phyloP scores from a whole-genome alignment of 2,329 filamentous ascomycete genomes.

The Xylaria sp. region DNA sequence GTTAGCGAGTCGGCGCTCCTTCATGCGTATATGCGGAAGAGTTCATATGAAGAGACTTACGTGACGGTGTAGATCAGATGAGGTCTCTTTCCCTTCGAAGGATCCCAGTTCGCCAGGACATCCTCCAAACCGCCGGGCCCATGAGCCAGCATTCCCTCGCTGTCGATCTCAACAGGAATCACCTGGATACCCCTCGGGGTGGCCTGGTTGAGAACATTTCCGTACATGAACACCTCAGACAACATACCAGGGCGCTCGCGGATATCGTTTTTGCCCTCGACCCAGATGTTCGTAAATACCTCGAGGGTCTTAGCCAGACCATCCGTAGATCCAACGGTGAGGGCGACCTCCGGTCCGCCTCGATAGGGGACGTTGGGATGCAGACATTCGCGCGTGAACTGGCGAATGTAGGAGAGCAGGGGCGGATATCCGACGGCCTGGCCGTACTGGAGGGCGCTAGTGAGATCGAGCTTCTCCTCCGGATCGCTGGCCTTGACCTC shows the following conservation, averaged over 20 bases:
- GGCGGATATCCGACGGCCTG: slow-evolving; percentile 76
- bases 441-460: slow-evolving; percentile 81
- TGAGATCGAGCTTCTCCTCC: slow-evolving; percentile 69
- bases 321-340: slow-evolving; percentile 81
- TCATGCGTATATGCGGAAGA: slow-evolving; percentile 6
- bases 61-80: slow-evolving; percentile 88
- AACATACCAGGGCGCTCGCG: slow-evolving; percentile 70
- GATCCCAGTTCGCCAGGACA: slow-evolving; percentile 78
- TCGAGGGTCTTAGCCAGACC: slow-evolving; percentile 75
- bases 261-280: slow-evolving; percentile 59
- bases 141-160: slow-evolving; percentile 69
- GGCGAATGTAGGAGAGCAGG: slow-evolving; percentile 68
- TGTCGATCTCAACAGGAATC: slow-evolving; percentile 69
- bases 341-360: slow-evolving; percentile 68
- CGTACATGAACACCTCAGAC: slow-evolving; percentile 75
- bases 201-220: slow-evolving; percentile 65
- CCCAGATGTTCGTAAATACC: slow-evolving; percentile 72
- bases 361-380: slow-evolving; percentile 78
- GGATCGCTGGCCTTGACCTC: slow-evolving; percentile 49
- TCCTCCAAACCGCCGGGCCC: slow-evolving; percentile 71
- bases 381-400: slow-evolving; percentile 70
- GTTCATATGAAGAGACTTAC: slow-evolving; percentile 44
- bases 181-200: slow-evolving; percentile 66
- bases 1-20: slow-evolving; percentile 1
- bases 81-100: slow-evolving; percentile 64